Conservation (phyloP, 441 rosid genomes). For the Lepidium campestre region DNA sequence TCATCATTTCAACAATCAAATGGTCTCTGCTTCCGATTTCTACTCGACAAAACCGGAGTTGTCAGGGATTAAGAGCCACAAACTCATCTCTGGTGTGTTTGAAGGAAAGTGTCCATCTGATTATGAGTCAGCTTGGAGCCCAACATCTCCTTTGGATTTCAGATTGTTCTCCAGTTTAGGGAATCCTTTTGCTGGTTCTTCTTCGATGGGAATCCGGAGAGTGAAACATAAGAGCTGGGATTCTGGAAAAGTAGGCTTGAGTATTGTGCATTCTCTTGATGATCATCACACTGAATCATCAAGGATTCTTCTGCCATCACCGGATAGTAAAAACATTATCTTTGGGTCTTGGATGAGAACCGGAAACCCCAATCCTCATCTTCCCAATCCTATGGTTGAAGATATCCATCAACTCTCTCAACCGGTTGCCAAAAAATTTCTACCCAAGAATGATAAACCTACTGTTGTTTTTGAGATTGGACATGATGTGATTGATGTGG, state of each 20-base stretch:
- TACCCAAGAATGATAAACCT: slow-evolving; percentile 14
- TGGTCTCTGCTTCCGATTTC: slow-evolving; percentile 39
- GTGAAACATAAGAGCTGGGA: slow-evolving; percentile 67
- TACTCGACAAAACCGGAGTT: slow-evolving; percentile 21
- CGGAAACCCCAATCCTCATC: slow-evolving; percentile 33
- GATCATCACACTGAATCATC: slow-evolving; percentile 32
- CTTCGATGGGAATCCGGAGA: slow-evolving; percentile 35
- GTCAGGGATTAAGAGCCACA: slow-evolving; percentile 31
- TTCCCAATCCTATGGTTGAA: slow-evolving; percentile 35
- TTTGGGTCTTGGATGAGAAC: slow-evolving; percentile 44
- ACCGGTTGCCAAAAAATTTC: not conserved
- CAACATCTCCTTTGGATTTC: slow-evolving; percentile 81
- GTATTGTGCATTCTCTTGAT: slow-evolving; percentile 68
- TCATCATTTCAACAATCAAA: slow-evolving; percentile 43
- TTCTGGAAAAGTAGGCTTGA: slow-evolving; percentile 67
- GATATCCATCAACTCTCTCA: slow-evolving; percentile 18
- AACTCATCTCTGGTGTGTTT: slow-evolving; percentile 49
- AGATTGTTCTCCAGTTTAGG: slow-evolving; percentile 53
- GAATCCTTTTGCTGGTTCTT: slow-evolving; percentile 32
- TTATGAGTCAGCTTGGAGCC: slow-evolving; percentile 71
- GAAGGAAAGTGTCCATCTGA: slow-evolving; percentile 60
- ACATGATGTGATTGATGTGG: not conserved
- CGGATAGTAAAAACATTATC: slow-evolving; percentile 51
- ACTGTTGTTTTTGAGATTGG: not conserved
- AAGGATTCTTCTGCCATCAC: slow-evolving; percentile 33